Conservation (phyloP, 2,329 filamentous ascomycete genomes). For the Nothophoma quercina region DNA sequence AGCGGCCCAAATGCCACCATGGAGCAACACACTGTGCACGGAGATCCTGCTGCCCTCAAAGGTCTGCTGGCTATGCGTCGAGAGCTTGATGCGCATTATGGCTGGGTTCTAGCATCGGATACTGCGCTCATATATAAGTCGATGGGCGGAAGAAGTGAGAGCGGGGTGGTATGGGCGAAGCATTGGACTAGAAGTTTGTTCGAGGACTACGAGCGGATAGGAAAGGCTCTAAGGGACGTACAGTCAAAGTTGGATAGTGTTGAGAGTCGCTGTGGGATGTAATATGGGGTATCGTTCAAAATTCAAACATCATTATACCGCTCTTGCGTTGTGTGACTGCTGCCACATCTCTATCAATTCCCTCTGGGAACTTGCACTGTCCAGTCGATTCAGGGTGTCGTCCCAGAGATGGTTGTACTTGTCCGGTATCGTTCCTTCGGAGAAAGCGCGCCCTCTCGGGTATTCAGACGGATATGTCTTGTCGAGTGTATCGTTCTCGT, state of each 20-base stretch:
- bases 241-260: not conserved
- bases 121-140: not conserved
- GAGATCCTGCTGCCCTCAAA: not conserved
- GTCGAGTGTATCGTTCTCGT: slow-evolving; percentile 13
- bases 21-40: not conserved
- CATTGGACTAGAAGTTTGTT: not conserved
- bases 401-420: slow-evolving; percentile 21
- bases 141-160: not conserved
- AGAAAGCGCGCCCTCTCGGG: slow-evolving; percentile 9
- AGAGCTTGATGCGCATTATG: slow-evolving; percentile 8
- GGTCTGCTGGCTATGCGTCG: not conserved
- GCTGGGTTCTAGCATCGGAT: slow-evolving; percentile 8
- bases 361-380: slow-evolving; percentile 19
- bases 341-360: slow-evolving; percentile 15
- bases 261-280: not conserved
- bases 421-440: slow-evolving; percentile 4
- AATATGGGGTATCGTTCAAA: not conserved
- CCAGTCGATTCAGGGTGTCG: slow-evolving; percentile 2
- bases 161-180: not conserved
- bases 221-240: not conserved
- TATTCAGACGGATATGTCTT: slow-evolving; percentile 21
- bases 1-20: not conserved
- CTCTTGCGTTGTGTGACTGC: slow-evolving; percentile 10
- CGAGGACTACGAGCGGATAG: not conserved
- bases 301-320: slow-evolving; percentile 1